These are phyloP conservation scores for Cyberlindnera xylosilytica DNA, from an alignment of 805 yeast genomes.

Conservation along the genomic window DNA sequence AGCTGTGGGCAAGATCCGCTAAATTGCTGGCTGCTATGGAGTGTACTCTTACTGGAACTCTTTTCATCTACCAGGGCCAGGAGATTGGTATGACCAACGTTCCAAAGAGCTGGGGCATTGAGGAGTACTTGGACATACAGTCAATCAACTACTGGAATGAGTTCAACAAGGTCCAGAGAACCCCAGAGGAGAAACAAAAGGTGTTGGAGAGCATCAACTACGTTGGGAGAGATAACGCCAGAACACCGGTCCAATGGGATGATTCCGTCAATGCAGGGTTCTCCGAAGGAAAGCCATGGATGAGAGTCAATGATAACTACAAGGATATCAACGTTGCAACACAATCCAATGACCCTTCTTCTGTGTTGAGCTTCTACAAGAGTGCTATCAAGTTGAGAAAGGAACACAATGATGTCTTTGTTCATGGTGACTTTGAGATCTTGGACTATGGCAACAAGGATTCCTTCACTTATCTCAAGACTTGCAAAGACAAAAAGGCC, in stretches of 20 bases:
- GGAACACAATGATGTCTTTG: conserved; percentile 39
- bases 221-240: conserved; percentile 49
- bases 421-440: conserved; percentile 44
- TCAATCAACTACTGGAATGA: conserved; percentile 40
- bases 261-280: conserved; percentile 43
- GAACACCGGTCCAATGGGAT: conserved; percentile 59
- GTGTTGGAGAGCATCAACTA: conserved; percentile 35
- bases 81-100: conserved; percentile 56
- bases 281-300: conserved; percentile 50
- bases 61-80: conserved; percentile 59
- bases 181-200: conserved; percentile 27
- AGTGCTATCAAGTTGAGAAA: conserved; percentile 42
- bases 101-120: conserved; percentile 39
- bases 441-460: conserved; percentile 41
- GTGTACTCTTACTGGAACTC: conserved; percentile 48
- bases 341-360: conserved; percentile 43
- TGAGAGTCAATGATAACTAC: conserved; percentile 47
- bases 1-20: conserved; percentile 38
- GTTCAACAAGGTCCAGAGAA: conserved; percentile 27
- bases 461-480: conserved; percentile 41
- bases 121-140: conserved; percentile 50
- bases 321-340: conserved; percentile 45
- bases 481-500: conserved; percentile 30
- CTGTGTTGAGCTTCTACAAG: conserved; percentile 45
- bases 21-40: conserved; percentile 47